Evolutionary conservation across 352 stramenopile genomes (phyloP).

Genomic region (Globisporangium heterothallicum): DNA sequence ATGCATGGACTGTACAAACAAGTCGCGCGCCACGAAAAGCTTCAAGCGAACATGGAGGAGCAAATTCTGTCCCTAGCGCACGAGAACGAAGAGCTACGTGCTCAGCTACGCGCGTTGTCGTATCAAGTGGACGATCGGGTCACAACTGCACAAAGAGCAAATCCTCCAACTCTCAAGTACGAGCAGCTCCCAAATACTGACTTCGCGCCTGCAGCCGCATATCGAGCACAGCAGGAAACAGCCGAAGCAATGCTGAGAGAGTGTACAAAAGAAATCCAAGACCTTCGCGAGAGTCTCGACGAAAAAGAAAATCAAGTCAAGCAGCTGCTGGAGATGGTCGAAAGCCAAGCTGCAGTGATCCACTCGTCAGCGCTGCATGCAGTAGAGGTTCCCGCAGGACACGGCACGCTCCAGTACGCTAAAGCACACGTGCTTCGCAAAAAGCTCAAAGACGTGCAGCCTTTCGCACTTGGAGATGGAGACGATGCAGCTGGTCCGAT

Average conservation of each 20-base stretch:
- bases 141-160: not conserved
- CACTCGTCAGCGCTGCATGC: not conserved
- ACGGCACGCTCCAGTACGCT: no score
- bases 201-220: no score
- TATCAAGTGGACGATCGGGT: no score
- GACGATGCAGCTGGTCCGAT: no score
- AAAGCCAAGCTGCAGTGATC: constrained; percentile 7
- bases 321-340: constrained; percentile 7
- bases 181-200: no score
- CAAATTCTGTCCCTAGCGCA: constrained; percentile 10
- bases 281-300: constrained; percentile 1
- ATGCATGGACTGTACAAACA: constrained; percentile 25
- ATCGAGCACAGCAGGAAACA: no score
- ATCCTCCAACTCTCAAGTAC: no score
- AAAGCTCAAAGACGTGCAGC: no score
- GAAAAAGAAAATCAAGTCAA: constrained; percentile 5
- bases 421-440: no score
- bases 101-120: not conserved
- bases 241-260: not conserved
- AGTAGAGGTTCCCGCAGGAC: no score
- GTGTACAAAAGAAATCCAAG: not conserved
- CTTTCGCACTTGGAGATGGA: no score
- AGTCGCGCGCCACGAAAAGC: constrained; percentile 12
- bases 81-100: constrained; percentile 11
- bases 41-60: not conserved